A percentile compares a stretch with the other conserved stretches of the same genome.
Evolutionary conservation across 2,329 filamentous ascomycete species (phyloP).

Genomic region (Phaeosphaeria sp.): DNA sequence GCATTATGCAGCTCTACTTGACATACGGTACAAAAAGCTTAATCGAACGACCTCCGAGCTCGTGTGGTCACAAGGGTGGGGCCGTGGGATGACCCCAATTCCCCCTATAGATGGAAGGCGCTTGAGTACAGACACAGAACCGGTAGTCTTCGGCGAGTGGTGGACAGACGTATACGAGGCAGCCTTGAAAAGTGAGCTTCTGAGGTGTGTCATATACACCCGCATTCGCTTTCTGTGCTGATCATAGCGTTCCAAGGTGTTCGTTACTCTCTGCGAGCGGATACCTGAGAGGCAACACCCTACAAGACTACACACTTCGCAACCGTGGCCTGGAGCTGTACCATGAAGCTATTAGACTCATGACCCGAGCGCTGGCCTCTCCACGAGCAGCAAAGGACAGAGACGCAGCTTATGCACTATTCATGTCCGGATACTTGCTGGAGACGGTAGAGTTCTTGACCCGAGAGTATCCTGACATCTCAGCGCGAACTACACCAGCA

Average conservation of each 20-base stretch:
- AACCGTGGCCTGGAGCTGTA: conserved; percentile 18
- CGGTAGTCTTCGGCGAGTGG: background rate
- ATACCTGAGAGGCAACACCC: conserved; percentile 12
- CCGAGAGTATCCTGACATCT: background rate
- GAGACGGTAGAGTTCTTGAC: conserved; percentile 13
- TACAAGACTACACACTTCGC: conserved; percentile 7
- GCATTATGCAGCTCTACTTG: background rate
- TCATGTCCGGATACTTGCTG: conserved; percentile 11
- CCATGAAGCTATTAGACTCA: conserved; percentile 6
- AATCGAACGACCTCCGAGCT: conserved; percentile 16
- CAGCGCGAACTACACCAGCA: background rate
- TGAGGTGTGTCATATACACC: conserved; percentile 3
- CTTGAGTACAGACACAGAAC: background rate
- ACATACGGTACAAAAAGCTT: conserved; percentile 8
- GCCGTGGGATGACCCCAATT: conserved; percentile 7
- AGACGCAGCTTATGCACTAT: conserved; percentile 7
- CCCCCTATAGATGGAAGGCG: background rate
- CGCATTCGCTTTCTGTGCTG: background rate
- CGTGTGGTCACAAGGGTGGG: conserved; percentile 10
- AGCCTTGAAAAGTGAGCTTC: background rate
- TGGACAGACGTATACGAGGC: background rate
- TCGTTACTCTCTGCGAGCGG: conserved; percentile 17
- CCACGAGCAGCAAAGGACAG: background rate
- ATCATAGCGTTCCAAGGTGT: conserved; percentile 1
- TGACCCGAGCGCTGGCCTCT: conserved; percentile 2